A percentile compares a stretch with the other conserved stretches of the same genome.
Evolutionary conservation across 2,329 filamentous ascomycete genomes (phyloP).

Genomic region (Neofusicoccum kwambonambiense): DNA sequence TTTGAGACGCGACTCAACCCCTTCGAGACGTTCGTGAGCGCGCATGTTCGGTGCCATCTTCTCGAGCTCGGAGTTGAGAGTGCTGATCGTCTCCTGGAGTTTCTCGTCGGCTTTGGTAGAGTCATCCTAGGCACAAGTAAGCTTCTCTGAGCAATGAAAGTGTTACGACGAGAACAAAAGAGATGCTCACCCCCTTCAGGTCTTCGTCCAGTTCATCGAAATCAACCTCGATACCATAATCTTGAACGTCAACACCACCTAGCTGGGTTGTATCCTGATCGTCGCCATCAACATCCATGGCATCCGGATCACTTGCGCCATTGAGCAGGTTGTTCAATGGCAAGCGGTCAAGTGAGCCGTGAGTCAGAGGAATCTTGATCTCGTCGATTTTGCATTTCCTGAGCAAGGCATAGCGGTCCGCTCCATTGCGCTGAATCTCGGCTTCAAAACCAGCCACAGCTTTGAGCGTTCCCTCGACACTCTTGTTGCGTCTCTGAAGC

Average conservation of each 20-base stretch:
- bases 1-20: constrained; percentile 77
- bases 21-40: constrained; percentile 85
- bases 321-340: constrained; percentile 80
- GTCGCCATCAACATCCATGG: constrained; percentile 88
- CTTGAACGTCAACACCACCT: constrained; percentile 63
- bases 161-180: neutral
- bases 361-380: constrained; percentile 75
- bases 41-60: constrained; percentile 97
- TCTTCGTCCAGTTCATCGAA: constrained; percentile 81
- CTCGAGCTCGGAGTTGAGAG: constrained; percentile 75
- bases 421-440: constrained; percentile 80
- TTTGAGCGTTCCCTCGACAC: constrained; percentile 73
- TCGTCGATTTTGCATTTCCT: constrained; percentile 92
- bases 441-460: constrained; percentile 78
- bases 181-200: constrained; percentile 59
- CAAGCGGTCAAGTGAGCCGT: constrained; percentile 77
- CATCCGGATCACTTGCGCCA: constrained; percentile 66
- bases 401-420: constrained; percentile 78
- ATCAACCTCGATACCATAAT: constrained; percentile 88
- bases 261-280: constrained; percentile 54
- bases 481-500: constrained; percentile 78
- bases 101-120: constrained; percentile 70
- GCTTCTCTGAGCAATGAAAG: neutral
- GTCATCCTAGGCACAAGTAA: constrained; percentile 54
- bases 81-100: constrained; percentile 73